Evolutionary conservation across 108 stramenopile genomes (phyloP).

Genomic region (Cyclotella atomus): DNA sequence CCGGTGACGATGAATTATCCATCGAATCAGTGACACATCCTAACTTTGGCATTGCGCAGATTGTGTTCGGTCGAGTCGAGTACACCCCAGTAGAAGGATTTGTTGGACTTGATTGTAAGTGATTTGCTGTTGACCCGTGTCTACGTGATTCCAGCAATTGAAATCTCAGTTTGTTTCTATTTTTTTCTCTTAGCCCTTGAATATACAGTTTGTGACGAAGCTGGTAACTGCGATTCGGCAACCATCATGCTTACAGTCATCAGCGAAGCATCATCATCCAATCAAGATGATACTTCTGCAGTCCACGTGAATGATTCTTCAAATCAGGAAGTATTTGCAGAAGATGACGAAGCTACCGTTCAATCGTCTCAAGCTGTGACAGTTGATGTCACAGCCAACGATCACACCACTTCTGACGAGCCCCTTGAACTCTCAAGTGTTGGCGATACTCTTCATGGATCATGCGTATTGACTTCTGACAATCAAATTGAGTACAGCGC

Average conservation of each 20-base stretch:
- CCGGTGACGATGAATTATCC: slow-evolving; percentile 1
- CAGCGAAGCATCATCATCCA: not conserved
- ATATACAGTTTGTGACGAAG: slow-evolving; percentile 19
- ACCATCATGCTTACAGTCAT: not conserved
- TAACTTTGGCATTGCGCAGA: slow-evolving; percentile 13
- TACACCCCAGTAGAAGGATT: slow-evolving; percentile 19
- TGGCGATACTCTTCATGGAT: slow-evolving; percentile 20
- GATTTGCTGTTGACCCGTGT: not conserved
- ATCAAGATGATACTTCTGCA: not conserved
- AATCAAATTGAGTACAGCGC: slow-evolving; percentile 39
- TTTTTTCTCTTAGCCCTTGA: slow-evolving; percentile 1
- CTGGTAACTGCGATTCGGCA: slow-evolving; percentile 8
- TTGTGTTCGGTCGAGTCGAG: slow-evolving; percentile 11
- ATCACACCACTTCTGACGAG: not conserved
- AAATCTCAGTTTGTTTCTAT: not conserved
- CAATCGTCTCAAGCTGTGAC: not conserved
- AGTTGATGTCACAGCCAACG: slow-evolving; percentile 27
- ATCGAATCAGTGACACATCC: slow-evolving; percentile 16
- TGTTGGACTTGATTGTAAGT: slow-evolving; percentile 23
- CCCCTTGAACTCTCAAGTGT: slow-evolving; percentile 24
- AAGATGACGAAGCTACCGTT: slow-evolving; percentile 25
- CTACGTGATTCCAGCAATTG: not conserved
- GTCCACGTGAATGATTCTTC: not conserved
- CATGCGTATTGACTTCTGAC: slow-evolving; percentile 24
- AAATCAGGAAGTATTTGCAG: slow-evolving; percentile 13